Conservation (phyloP, 2,329 filamentous ascomycete species). For the Graphiopsis chlorocephala region DNA sequence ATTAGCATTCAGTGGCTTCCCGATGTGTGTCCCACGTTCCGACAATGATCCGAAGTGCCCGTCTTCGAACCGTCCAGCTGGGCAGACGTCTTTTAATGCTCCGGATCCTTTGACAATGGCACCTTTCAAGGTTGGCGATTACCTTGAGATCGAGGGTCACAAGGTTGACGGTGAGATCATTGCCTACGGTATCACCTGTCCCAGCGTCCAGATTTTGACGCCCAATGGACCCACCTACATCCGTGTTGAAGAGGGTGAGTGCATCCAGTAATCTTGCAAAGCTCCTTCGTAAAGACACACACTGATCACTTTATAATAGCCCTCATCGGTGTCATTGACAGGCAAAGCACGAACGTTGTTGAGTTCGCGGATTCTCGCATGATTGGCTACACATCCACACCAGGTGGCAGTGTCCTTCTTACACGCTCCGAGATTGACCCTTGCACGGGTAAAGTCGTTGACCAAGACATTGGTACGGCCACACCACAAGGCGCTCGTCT, state of each 20-base stretch:
- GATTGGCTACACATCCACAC: slow-evolving; percentile 39
- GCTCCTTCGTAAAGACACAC: background rate
- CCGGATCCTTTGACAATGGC: slow-evolving; percentile 41
- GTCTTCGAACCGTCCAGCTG: slow-evolving; percentile 36
- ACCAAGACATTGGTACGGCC: slow-evolving; percentile 37
- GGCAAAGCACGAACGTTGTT: slow-evolving; percentile 28
- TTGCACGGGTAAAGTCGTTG: slow-evolving; percentile 41
- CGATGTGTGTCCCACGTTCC: slow-evolving; percentile 53
- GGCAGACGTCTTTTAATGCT: slow-evolving; percentile 31
- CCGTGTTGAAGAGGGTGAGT: slow-evolving; percentile 38
- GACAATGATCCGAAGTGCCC: slow-evolving; percentile 38
- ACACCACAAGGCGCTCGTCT: slow-evolving; percentile 24
- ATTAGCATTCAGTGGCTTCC: slow-evolving; percentile 47
- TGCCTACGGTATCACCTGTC: slow-evolving; percentile 37
- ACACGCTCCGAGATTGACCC: slow-evolving; percentile 43
- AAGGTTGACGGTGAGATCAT: slow-evolving; percentile 36
- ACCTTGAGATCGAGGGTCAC: slow-evolving; percentile 41
- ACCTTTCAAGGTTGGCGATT: slow-evolving; percentile 42
- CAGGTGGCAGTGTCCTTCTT: slow-evolving; percentile 36
- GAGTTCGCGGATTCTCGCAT: slow-evolving; percentile 38
- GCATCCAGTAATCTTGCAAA: background rate
- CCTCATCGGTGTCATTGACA: slow-evolving; percentile 41
- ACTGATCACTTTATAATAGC: slow-evolving; percentile 18
- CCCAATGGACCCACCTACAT: slow-evolving; percentile 37
- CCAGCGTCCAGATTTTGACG: slow-evolving; percentile 41